Evolutionary conservation across 441 rosid genomes (phyloP), one percentile per base, ranked within the genome.

Genomic region (Populus hybrid): DNA sequence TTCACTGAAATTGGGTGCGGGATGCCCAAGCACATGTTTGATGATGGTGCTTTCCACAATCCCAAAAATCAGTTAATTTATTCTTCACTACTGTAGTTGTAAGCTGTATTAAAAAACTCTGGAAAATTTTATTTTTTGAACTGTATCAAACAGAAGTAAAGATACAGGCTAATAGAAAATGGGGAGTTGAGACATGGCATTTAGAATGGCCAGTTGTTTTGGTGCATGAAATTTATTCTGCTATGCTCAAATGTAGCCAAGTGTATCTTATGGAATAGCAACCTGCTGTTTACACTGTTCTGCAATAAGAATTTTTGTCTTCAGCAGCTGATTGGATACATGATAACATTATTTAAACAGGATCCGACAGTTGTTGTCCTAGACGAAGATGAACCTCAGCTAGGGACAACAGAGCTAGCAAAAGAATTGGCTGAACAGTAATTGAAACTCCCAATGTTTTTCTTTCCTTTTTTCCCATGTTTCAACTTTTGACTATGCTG

Each of bases 311-410:
- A 18, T 36, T 75, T 72, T 75, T 72, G 64, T 69, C 31, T 71
- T 71, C 33, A 61, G 70, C 70, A 56, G 64, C 64, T 82, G 71
- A 77, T 66, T 72, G 24, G 73, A 82, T 73, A 36, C 16, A 16
- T 63, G 26, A 56, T 77, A 69, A 68, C 59, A 14, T 77, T 78
- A 18, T 72, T 70, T 61, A 61, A 78, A 76, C 84, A 85, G 92
- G 83, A 64, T 45, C 84, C 72, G 73, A 77, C 85, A 26, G 88
- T 96, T 76, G 90, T 90, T 81, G 84, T 90, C 79, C 84, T 89
- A 23, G 96, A 93, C 36, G 99, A 94, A 79, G 98, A 96, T 81
- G 94, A 91, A 50, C 80, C 84, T 76, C 90, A 83, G 67, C 73
- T 77, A 28, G 83, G 80, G 65, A 74, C 66, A 69, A 78, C 59